Evolutionary conservation across 805 yeast genomes (phyloP).

Genomic region (Candida ovalis): DNA sequence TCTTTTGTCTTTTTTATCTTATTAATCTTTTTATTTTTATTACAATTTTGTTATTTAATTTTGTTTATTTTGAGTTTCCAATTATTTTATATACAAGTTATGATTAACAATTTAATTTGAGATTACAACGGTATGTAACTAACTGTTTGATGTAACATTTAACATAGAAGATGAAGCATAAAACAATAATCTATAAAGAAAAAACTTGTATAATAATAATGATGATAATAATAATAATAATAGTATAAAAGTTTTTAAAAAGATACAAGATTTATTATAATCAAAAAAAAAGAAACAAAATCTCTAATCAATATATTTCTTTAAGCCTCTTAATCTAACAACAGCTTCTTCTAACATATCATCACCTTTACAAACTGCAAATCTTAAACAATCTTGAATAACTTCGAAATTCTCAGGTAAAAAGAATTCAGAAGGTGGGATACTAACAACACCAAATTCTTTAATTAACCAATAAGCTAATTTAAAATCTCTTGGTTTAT

Average conservation of each 20-base stretch:
- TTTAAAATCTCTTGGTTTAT: slow-evolving; percentile 79
- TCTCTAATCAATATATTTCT: slow-evolving; percentile 48
- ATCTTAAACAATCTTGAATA: slow-evolving; percentile 82
- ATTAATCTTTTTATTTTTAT: background rate
- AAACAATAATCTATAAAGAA: background rate
- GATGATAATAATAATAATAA: background rate
- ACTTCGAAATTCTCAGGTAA: slow-evolving; percentile 64
- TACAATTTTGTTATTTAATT: background rate
- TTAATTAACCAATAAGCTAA: slow-evolving; percentile 89
- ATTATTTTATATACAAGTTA: background rate
- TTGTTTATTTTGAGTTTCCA: background rate
- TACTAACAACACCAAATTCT: slow-evolving; percentile 91
- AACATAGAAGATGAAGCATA: background rate
- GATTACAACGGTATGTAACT: background rate
- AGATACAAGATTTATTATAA: background rate
- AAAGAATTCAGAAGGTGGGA: slow-evolving; percentile 96
- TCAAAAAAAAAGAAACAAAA: background rate
- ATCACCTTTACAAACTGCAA: slow-evolving; percentile 96
- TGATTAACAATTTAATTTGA: background rate
- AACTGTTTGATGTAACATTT: background rate
- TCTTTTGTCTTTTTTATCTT: background rate
- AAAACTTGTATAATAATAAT: background rate
- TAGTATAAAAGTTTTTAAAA: background rate
- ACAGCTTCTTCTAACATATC: slow-evolving; percentile 77
- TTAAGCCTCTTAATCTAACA: slow-evolving; percentile 63